Evolutionary conservation across 2,329 filamentous ascomycete genomes (phyloP), one percentile per base, ranked within the genome.

Genomic region (Arthrobotrys iridis): DNA sequence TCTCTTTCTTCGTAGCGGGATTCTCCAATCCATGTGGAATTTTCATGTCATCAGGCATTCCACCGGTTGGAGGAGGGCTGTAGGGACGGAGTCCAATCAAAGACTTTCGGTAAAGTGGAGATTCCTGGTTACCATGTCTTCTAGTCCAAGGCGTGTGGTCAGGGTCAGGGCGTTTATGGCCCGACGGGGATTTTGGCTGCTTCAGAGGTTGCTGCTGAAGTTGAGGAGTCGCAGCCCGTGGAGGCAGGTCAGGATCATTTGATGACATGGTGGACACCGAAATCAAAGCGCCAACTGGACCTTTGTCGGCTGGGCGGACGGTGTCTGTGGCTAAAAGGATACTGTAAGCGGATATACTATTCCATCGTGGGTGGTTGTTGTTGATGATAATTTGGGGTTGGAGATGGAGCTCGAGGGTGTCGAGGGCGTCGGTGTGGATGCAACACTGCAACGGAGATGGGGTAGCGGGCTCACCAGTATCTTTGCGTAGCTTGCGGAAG

Each of bases 1-100:
- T 75, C 20, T 67, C 35, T 26, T 64, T 75, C 48, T 46, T 63
- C 4, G 57, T 33, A 13, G 15, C 30, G 6, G 71, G 71, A 26
- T 75, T 75, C 57, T 64, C 63, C 15, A 75, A 40, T n/a, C 71
- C 71, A 20, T 75, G 71, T 24, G 71, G 71, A 50, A 75, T 75
- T 20, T 41, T 48, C 63, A 68, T 64, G n/a, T 28, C 57, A 7
- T 33, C 28, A 8, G 70, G 57, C 0, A 59, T n/a, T 1, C 63
- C 71, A 4, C 46, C 40, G 33, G 28, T 30, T 10, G 59, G 55
- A 20, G 26, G 5, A 8, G 70, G 70, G n/a, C 70, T 74, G 15
- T 67, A 57, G 0, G 70, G 70, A 28, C 45, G 40, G 37, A 30
- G 40, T n/a, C 70, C 70, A 30, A 60, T 57, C 41, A 74, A 46